Conservation (phyloP, 1,284 basidiomycete species). For the Meira miltonrushii region DNA sequence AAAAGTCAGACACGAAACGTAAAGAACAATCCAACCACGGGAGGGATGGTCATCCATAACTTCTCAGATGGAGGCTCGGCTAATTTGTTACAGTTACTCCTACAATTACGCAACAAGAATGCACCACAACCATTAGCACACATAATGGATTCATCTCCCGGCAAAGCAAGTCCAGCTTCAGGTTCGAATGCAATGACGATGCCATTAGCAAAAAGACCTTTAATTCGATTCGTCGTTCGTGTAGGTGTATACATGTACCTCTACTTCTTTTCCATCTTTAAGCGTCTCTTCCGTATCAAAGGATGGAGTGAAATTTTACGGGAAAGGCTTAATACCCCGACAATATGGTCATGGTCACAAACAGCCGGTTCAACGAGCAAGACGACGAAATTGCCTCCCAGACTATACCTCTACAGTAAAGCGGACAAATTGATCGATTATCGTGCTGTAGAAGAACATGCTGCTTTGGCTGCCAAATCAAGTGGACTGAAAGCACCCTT, state of each 20-base stretch:
- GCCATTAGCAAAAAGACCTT: constrained; percentile 27
- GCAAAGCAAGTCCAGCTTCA: constrained; percentile 25
- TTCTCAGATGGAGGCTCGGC: constrained; percentile 39
- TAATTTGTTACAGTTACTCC: constrained; percentile 28
- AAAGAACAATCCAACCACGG: constrained; percentile 5
- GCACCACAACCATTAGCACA: constrained; percentile 13
- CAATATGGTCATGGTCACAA: constrained; percentile 21
- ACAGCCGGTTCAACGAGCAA: background rate
- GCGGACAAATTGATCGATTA: constrained; percentile 36
- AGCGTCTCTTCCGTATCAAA: constrained; percentile 18
- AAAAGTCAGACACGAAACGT: background rate
- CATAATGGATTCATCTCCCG: constrained; percentile 39
- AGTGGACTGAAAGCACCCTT: constrained; percentile 3
- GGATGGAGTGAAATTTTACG: constrained; percentile 28
- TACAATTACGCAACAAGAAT: constrained; percentile 15
- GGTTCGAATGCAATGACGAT: constrained; percentile 36
- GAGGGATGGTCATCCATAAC: constrained; percentile 18
- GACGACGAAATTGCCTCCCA: constrained; percentile 18
- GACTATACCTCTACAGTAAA: constrained; percentile 41
- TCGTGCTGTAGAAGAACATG: constrained; percentile 36
- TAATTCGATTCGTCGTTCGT: constrained; percentile 13
- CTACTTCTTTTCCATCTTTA: constrained; percentile 20
- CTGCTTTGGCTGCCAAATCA: constrained; percentile 19
- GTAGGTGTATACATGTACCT: constrained; percentile 19
- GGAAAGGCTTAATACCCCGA: constrained; percentile 23